Base-by-base conservation (phyloP, 257 asterid species). In the Solanum paucissectum region DNA sequence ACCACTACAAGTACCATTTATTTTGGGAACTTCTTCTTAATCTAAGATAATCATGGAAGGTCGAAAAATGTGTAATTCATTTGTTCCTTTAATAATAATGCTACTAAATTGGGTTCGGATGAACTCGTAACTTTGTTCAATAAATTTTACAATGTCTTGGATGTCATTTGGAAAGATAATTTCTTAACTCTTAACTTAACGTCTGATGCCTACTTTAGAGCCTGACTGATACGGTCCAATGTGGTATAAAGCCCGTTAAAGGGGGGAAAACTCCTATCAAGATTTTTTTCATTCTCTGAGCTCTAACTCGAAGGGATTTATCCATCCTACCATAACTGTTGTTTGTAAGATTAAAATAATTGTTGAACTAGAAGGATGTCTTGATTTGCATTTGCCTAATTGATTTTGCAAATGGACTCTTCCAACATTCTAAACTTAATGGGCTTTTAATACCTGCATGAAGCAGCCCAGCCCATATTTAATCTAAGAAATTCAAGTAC, bases 141-240 rank as follows among this genome's bases (percentile, higher is more conserved):
- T 49, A 5, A 21, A 49, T 8, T 52, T 49, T 49, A 16, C 60
- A 1, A 3, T 0, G 23, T 52, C 62, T 16, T 16, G 62, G 9
- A 52, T 52, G 9, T 52, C 4, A 52, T 52, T 16, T 52, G 1
- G 9, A 52, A 52, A 52, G 62, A 52, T 52, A 52, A 52, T 52
- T 52, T 52, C 21, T 49, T 3, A 16, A 52, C 62, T 52, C 62
- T 52, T 52, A 2, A 5, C 1, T 16, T 6, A 52, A 52, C 2
- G 3, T 5, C 1, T 6, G 9, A 52, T 52, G 62, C 0, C 62
- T 0, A 52, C 62, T 1, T 52, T 52, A 21, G 0, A 0, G 23
- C 9, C 23, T 16, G 1, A 52, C 62, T 6, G 0, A 52, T 52
- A 16, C 23, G 4, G 23, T 52, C 23, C 62, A 52, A 55, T 55